phyloP scores from a whole-genome alignment of 2,329 filamentous ascomycete genomes.

The Elsinoe necatrix region DNA sequence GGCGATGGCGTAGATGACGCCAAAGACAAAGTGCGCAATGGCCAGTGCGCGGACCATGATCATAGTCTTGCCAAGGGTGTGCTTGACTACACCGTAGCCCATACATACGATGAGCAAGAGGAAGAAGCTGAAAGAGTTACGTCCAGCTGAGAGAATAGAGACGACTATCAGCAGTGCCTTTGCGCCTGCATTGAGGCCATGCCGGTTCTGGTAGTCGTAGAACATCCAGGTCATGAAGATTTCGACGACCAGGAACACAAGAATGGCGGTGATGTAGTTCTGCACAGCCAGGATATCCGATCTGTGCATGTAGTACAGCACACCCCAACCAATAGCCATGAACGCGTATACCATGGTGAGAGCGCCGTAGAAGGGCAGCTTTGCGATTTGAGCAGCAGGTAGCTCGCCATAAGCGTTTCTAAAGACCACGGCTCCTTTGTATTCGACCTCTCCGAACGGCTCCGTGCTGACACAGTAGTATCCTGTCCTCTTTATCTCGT shows the following conservation, averaged over 20 bases:
- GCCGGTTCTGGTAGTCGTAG: slow-evolving; percentile 90
- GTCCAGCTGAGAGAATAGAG: slow-evolving; percentile 82
- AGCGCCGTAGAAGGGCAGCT: slow-evolving; percentile 92
- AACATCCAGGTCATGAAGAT: slow-evolving; percentile 99
- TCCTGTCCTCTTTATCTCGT: slow-evolving; percentile 78
- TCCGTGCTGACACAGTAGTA: slow-evolving; percentile 91
- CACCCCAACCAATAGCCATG: slow-evolving; percentile 80
- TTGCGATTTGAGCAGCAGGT: slow-evolving; percentile 88
- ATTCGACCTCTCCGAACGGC: slow-evolving; percentile 59
- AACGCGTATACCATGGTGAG: slow-evolving; percentile 90
- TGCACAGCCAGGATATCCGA: slow-evolving; percentile 93
- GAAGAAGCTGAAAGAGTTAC: slow-evolving; percentile 98
- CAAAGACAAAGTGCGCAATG: slow-evolving; percentile 88
- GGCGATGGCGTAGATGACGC: slow-evolving; percentile 83
- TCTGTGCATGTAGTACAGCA: slow-evolving; percentile 89
- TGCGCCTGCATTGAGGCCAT: slow-evolving; percentile 73
- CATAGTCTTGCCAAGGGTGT: slow-evolving; percentile 86
- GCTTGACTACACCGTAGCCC: slow-evolving; percentile 98
- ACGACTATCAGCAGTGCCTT: slow-evolving; percentile 85
- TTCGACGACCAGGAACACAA: slow-evolving; percentile 87
- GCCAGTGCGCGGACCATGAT: slow-evolving; percentile 85
- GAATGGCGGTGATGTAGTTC: slow-evolving; percentile 96
- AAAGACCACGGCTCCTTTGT: slow-evolving; percentile 78
- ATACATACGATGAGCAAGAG: slow-evolving; percentile 96
- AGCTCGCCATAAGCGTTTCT: slow-evolving; percentile 95